Evolutionary conservation across 768 basidiomycete genomes (phyloP), one percentile per base, ranked within the genome.

Genomic region (Sporobolomyces pararoseus): DNA sequence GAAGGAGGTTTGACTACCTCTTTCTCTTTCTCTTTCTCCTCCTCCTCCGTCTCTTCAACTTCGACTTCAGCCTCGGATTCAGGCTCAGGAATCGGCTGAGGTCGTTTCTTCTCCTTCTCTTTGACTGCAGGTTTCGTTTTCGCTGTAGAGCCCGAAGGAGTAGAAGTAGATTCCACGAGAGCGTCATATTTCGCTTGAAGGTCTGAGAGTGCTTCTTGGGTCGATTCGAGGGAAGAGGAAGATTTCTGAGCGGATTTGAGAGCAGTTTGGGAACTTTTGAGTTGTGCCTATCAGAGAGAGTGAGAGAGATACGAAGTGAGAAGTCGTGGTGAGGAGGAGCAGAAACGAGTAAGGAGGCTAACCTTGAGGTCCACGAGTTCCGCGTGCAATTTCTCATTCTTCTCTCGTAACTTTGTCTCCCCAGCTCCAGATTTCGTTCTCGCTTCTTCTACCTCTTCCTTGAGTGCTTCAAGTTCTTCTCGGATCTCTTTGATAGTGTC

Each of bases 291-390:
- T n/a, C n/a, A n/a, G n/a, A n/a, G n/a, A n/a, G n/a, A n/a, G n/a
- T n/a, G n/a, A n/a, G n/a, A n/a, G n/a, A n/a, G n/a, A n/a, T n/a
- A n/a, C n/a, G n/a, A n/a, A n/a, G n/a, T n/a, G n/a, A n/a, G n/a
- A n/a, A n/a, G n/a, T n/a, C n/a, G n/a, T n/a, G n/a, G n/a, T n/a
- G n/a, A n/a, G n/a, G n/a, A n/a, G n/a, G n/a, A n/a, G n/a, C n/a
- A n/a, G n/a, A n/a, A n/a, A n/a, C n/a, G n/a, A n/a, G n/a, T n/a
- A n/a, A 1, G 13, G 21, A 21, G 29, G n/a, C 65, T 35, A 4
- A 70, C 72, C 72, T 70, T 74, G 68, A 70, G 53, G 25, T 70
- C 68, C 68, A 70, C 70, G 63, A 59, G 27, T 29, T 74, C 65
- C 10, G 31, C 34, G 25, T 67, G 65, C 13, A 52, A 29, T 35